Percentiles rank a stretch among this genome's conserved stretches.
phyloP scores from a whole-genome alignment of 2,329 filamentous ascomycete species.

The Magnaporthiopsis incrustans region DNA sequence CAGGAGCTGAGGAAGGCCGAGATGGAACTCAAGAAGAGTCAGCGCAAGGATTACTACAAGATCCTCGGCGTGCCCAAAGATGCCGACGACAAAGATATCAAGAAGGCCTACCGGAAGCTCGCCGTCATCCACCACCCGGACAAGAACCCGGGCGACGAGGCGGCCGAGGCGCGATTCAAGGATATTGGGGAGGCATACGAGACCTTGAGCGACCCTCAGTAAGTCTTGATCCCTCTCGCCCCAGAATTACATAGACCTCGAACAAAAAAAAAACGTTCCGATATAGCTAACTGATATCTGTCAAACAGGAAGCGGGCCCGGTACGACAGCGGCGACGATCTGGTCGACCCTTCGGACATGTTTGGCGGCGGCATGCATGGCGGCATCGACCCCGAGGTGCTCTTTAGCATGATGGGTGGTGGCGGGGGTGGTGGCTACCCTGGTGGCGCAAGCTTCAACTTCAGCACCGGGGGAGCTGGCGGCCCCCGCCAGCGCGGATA shows the following conservation, averaged over 20 bases:
- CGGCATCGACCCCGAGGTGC: slow-evolving; percentile 66
- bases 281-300: not conserved
- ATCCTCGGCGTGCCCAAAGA: slow-evolving; percentile 85
- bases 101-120: slow-evolving; percentile 92
- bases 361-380: slow-evolving; percentile 61
- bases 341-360: slow-evolving; percentile 82
- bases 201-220: slow-evolving; percentile 87
- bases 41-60: slow-evolving; percentile 98
- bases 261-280: no score
- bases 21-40: slow-evolving; percentile 93
- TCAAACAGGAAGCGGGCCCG: slow-evolving; percentile 66
- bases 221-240: slow-evolving; percentile 28
- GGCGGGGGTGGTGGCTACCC: slow-evolving; percentile 42
- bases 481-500: slow-evolving; percentile 29
- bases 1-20: slow-evolving; percentile 88
- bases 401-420: slow-evolving; percentile 75
- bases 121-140: slow-evolving; percentile 94
- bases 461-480: slow-evolving; percentile 30
- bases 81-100: slow-evolving; percentile 76
- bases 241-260: slow-evolving; percentile 11
- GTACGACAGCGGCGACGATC: slow-evolving; percentile 89
- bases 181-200: slow-evolving; percentile 97
- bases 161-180: slow-evolving; percentile 90
- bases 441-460: slow-evolving; percentile 50
- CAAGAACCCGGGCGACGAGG: slow-evolving; percentile 85